A percentile compares a stretch with the other conserved stretches of the same genome.
Evolutionary conservation across 2,329 filamentous ascomycete species (phyloP).

Genomic region (Magnaporthiopsis incrustans): DNA sequence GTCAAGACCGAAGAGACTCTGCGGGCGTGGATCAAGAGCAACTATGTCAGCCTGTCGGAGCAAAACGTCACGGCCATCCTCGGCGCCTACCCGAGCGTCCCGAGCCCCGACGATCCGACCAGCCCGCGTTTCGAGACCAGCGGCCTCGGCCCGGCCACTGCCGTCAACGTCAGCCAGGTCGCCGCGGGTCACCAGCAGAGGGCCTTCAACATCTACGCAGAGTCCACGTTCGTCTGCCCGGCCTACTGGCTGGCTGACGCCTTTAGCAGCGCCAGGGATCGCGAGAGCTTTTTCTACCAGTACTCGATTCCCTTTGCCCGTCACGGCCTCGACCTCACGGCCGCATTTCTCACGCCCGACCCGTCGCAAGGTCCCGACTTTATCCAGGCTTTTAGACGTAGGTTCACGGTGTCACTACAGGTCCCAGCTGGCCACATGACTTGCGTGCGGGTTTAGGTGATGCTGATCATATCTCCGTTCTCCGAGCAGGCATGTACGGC

Average conservation of each 20-base stretch:
- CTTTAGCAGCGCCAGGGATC: conserved; percentile 22
- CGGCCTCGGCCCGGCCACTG: conserved; percentile 30
- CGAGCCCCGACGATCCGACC: conserved; percentile 15
- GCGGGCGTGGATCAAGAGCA: conserved; percentile 26
- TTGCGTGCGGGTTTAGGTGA: no score
- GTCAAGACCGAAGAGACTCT: conserved; percentile 34
- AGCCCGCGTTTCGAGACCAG: conserved; percentile 23
- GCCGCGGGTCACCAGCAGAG: conserved; percentile 47
- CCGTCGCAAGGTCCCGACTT: conserved; percentile 1
- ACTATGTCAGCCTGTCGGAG: conserved; percentile 31
- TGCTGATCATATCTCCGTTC: no score
- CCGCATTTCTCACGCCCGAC: background rate
- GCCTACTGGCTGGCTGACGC: conserved; percentile 43
- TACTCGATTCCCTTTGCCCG: conserved; percentile 27
- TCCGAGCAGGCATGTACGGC: conserved; percentile 6
- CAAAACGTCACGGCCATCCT: conserved; percentile 24
- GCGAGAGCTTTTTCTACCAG: conserved; percentile 33
- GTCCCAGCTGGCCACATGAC: no score
- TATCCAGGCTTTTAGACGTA: conserved; percentile 5
- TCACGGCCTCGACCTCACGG: conserved; percentile 24
- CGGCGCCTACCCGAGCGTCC: conserved; percentile 14
- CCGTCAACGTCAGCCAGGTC: conserved; percentile 39
- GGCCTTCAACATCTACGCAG: conserved; percentile 38
- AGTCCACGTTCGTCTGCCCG: conserved; percentile 45
- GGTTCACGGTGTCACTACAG: background rate